Evolutionary conservation across 345 rosid species (phyloP), one percentile per base, ranked within the genome.

Genomic region (Pistacia vera): DNA sequence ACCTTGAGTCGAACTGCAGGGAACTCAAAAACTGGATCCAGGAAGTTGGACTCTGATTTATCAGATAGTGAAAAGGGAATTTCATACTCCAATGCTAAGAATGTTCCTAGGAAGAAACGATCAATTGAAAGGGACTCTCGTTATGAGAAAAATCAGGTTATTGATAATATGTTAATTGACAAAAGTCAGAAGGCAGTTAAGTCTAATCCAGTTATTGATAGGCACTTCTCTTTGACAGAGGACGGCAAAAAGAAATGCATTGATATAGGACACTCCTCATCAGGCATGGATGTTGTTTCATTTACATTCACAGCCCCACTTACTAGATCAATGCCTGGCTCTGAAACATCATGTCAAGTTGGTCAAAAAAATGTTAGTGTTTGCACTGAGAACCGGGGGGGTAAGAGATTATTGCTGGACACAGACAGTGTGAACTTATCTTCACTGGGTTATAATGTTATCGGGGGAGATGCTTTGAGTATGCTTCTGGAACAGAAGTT

Each of bases 401-500:
- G 92, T 71, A 88, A 85, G 75, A 84, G 90, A 68, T 75, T 82
- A 77, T 68, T 83, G 81, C 87, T 83, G 44, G 89, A 86, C 72
- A 63, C 85, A 44, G 90, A 87, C 51, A 35, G 77, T 71, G 71
- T 63, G 83, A 86, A 85, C 68, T 75, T 82, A 14, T 77, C 99
- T 76, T 81, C 95, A 35, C 68, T 81, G 67, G 90, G 82, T 74
- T 86, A 83, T 72, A 90, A 87, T 82, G 89, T 87, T 63, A 86
- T 96, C 7, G 92, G 94, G 0, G 94, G 90, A 63, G 97, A 96
- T 81, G 95, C 97, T 66, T 81, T 93, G 77, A 88, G 93, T 77
- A 78, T 84, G 69, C 97, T 96, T 72, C 83, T 93, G 88, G 98
- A 96, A 78, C 89, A 93, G 81, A 96, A 96, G 80, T 83, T 96